Base-by-base conservation (phyloP, 2,329 filamentous ascomycete genomes). In the Penicillium sp. region DNA sequence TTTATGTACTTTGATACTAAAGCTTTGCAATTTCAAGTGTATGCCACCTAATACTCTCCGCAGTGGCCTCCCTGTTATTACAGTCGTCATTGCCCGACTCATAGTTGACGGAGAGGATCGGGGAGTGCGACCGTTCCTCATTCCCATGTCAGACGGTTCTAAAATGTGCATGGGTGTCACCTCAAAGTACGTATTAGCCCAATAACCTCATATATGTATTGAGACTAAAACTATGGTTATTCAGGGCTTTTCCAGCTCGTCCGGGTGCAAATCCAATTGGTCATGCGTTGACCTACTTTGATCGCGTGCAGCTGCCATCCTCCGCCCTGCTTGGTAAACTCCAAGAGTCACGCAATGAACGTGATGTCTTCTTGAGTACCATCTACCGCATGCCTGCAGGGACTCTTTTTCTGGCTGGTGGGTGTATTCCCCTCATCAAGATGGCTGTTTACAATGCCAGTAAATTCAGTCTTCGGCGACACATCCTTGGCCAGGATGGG, bases 21-120 rank as follows among this genome's bases (percentile, higher is more conserved):
- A 2, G 7, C 7, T 27, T 1, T 31, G 3, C 19, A 22, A 13
- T 7, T 19, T 16, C 26, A 68, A 65, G 33, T 65, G 49, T 37
- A 68, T 68, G 66, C 66, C 66, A 6, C 66, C 65, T 1, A 59
- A 58, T 11, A 61, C 55, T 19, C 58, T 63, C 3, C 48, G 52
- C 13, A 44, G 39, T 8, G 60, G 62, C 3, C 21, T 67, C 9
- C 61, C 63, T 22, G 24, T 22, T 3, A 39, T 68, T 26, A 63
- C 56, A 5, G 49, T 68, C 4, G 65, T 68, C 1, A 49, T 68
- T 19, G 65, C 65, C 14, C 55, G 62, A n/a, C 54, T 68, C 2
- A 51, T 67, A 2, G 56, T 65, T 1, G 31, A 54, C 1, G 58
- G 57, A 8, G 62, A 68, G 26, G 59, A 65, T 33, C 44, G 58